Evolutionary conservation across 2,329 filamentous ascomycete species (phyloP).

Genomic region (Colletotrichum viniferum): DNA sequence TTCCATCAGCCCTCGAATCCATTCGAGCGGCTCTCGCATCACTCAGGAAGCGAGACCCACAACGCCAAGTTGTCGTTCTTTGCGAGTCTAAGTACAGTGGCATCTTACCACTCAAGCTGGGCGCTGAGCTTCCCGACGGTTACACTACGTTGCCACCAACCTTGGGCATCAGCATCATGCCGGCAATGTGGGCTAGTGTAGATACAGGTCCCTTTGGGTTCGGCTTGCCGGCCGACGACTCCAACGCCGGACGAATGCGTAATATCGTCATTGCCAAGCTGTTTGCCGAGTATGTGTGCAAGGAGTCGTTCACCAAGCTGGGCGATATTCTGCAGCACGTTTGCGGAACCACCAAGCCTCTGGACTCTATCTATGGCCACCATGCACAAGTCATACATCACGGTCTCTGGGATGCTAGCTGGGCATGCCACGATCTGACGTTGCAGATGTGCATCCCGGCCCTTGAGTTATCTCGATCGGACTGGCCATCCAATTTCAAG

Average conservation of each 20-base stretch:
- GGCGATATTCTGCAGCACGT: neutral
- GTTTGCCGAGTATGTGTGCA: neutral
- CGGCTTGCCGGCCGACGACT: slow-evolving; percentile 29
- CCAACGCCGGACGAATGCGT: neutral
- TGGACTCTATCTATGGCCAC: neutral
- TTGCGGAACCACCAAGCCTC: neutral
- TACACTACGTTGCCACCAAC: slow-evolving; percentile 36
- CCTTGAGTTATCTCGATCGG: slow-evolving; percentile 41
- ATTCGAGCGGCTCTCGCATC: slow-evolving; percentile 32
- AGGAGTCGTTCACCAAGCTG: neutral
- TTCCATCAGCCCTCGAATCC: neutral
- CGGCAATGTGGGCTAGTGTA: slow-evolving; percentile 38
- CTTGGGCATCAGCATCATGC: slow-evolving; percentile 43
- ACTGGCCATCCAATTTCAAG: slow-evolving; percentile 40
- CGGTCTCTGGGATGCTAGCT: neutral
- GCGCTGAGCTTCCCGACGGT: slow-evolving; percentile 40
- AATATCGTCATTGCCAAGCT: neutral
- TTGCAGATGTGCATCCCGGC: slow-evolving; percentile 42
- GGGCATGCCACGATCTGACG: neutral
- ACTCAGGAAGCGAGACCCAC: slow-evolving; percentile 32
- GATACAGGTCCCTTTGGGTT: slow-evolving; percentile 41
- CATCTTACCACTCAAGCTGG: slow-evolving; percentile 38
- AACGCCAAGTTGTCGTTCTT: slow-evolving; percentile 44
- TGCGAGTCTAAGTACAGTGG: slow-evolving; percentile 43
- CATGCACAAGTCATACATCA: neutral